Evolutionary conservation across 805 yeast genomes (phyloP).

Genomic region (Ascoidea rubescens): DNA sequence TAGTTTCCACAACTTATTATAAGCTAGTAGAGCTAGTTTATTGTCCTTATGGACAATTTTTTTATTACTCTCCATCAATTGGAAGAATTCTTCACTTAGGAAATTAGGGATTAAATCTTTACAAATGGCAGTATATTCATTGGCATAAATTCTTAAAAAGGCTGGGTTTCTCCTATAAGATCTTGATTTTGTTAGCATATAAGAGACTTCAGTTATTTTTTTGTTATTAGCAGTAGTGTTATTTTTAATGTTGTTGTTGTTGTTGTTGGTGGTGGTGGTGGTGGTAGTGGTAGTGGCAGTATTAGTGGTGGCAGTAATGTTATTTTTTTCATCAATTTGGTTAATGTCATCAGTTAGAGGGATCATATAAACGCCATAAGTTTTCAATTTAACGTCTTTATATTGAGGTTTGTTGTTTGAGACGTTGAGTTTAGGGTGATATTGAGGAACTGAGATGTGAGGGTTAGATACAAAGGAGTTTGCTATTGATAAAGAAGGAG

Average conservation of each 20-base stretch:
- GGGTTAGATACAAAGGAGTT: not conserved
- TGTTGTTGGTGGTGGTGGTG: not conserved
- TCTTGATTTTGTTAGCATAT: constrained; percentile 1
- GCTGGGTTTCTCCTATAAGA: constrained; percentile 6
- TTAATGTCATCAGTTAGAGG: constrained; percentile 9
- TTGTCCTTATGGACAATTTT: not conserved
- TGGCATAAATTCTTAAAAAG: constrained; percentile 9
- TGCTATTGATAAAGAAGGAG: not conserved
- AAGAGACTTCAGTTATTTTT: not conserved
- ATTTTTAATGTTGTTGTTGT: no score
- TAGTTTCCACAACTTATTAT: constrained; percentile 7
- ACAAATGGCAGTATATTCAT: constrained; percentile 6
- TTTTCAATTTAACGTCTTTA: constrained; percentile 3
- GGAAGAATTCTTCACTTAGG: constrained; percentile 1
- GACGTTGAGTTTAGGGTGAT: not conserved
- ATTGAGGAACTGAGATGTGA: not conserved
- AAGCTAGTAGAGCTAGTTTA: constrained; percentile 3
- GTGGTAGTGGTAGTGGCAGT: not conserved
- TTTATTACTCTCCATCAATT: not conserved
- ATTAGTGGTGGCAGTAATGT: not conserved
- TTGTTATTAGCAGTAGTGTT: not conserved
- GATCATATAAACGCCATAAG: constrained; percentile 6
- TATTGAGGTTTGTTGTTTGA: not conserved
- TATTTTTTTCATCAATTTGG: not conserved
- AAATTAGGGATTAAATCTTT: constrained; percentile 9